Percentiles rank a stretch among this genome's conserved stretches.
These are phyloP conservation scores for Cladochytrium replicatum DNA, from an alignment of 192 early-diverging fungal genomes.

Conservation along the genomic window DNA sequence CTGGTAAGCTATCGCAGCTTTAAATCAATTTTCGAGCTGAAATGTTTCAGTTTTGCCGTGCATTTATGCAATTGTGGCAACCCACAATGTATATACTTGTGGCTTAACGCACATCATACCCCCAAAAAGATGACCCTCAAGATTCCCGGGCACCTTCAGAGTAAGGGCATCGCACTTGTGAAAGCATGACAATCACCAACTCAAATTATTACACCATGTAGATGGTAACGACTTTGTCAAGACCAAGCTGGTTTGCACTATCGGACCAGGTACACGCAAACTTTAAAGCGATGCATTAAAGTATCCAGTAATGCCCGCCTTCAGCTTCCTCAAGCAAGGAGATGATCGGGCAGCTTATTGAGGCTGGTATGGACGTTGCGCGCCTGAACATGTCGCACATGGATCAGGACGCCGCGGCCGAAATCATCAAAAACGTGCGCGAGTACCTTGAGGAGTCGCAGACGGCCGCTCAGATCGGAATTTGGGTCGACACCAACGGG, in stretches of 20 bases:
- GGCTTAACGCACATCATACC: no score
- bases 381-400: conserved; percentile 49
- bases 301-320: background rate
- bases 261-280: conserved; percentile 30
- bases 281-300: background rate
- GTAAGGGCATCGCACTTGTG: no score
- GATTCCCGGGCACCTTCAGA: no score
- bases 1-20: no score
- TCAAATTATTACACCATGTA: no score
- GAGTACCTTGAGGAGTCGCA: conserved; percentile 21
- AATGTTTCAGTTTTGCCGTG: no score
- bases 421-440: conserved; percentile 38
- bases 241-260: conserved; percentile 42
- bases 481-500: conserved; percentile 52
- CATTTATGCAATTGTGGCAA: no score
- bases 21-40: no score
- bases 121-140: no score
- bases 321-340: conserved; percentile 34
- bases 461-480: conserved; percentile 34
- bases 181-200: no score
- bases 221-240: conserved; percentile 8
- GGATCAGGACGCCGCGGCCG: conserved; percentile 37
- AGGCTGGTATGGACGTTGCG: conserved; percentile 44
- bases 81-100: no score
- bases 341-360: conserved; percentile 27